Evolutionary conservation across 805 yeast species (phyloP).

Genomic region (Wickerhamia fluorescens): DNA sequence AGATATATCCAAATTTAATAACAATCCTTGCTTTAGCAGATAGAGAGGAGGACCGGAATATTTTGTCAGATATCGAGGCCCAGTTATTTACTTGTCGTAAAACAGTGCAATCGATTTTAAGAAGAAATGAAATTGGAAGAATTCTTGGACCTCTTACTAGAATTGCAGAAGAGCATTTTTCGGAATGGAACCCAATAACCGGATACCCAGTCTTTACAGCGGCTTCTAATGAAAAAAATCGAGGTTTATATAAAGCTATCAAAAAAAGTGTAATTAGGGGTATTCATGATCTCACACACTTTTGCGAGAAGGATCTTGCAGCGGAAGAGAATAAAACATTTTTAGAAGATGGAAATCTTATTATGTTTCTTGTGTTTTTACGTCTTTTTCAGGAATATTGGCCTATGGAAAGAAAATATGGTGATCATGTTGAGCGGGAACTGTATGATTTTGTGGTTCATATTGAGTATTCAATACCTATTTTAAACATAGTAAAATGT

Average conservation of each 20-base stretch:
- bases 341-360: slow-evolving; percentile 22
- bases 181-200: slow-evolving; percentile 28
- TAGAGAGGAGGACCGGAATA: slow-evolving; percentile 41
- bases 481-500: slow-evolving; percentile 37
- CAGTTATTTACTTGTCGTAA: slow-evolving; percentile 41
- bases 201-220: slow-evolving; percentile 26
- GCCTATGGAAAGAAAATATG: slow-evolving; percentile 50
- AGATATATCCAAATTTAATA: slow-evolving; percentile 45
- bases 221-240: slow-evolving; percentile 10
- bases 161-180: slow-evolving; percentile 35
- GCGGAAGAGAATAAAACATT: slow-evolving; percentile 8
- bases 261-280: slow-evolving; percentile 25
- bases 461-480: slow-evolving; percentile 39
- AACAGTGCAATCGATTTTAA: slow-evolving; percentile 34
- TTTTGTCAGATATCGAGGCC: slow-evolving; percentile 24
- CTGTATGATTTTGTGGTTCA: slow-evolving; percentile 43
- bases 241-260: slow-evolving; percentile 15
- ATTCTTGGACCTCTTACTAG: slow-evolving; percentile 42
- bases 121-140: slow-evolving; percentile 31
- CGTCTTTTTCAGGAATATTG: slow-evolving; percentile 53
- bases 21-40: slow-evolving; percentile 42
- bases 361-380: slow-evolving; percentile 32
- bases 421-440: slow-evolving; percentile 63
- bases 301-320: slow-evolving; percentile 15
- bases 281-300: slow-evolving; percentile 20